Base-by-base conservation (phyloP, 169 alveolate genomes). In the Cryptosporidium canis region DNA sequence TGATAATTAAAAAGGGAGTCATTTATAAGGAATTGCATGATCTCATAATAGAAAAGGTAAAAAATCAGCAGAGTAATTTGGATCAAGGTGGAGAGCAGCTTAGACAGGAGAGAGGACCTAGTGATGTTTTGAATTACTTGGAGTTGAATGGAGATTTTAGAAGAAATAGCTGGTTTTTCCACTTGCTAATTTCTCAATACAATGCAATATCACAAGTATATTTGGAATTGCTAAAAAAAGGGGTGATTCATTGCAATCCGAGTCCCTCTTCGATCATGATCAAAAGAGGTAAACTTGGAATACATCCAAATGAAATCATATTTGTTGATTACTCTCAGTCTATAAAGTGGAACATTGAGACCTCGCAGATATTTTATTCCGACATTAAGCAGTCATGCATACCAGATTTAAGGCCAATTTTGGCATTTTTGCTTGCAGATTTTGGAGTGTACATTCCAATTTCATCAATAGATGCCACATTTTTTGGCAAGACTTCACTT, bases 191-290 rank as follows among this genome's bases (percentile, higher is more conserved):
- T 18, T 39, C 72, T 27, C 87, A 77, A 61, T 77, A 58, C 24
- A 77, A 41, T 44, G 68, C 87, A 55, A 77, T 77, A n/a, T 77
- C 87, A 4, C 41, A 41, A 29, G 72, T 77, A 8, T 77, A 56
- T 77, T 14, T 77, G 24, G 87, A 77, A 16, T 58, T 77, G 39
- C 24, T 77, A 27, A 77, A 77, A 31, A 77, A 77, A 58, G 87
- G 87, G 61, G 45, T 77, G 37, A 58, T 77, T 9, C 87, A 77
- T 41, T 77, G 87, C 37, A 77, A 77, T 14, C 68, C 71, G 16
- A 77, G 87, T 43, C 87, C 87, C 14, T 77, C 87, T 24, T 77
- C 87, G 35, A 77, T 58, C 3, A 77, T 77, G 87, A 58, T 77
- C n/a, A 77, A 45, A 41, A 77, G 27, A 41, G 87, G 87, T 0